A percentile compares a stretch with the other conserved stretches of the same genome.
Evolutionary conservation across 225 moss, liverwort and hornwort species (phyloP).

Genomic region (Sphagnum contortum): DNA sequence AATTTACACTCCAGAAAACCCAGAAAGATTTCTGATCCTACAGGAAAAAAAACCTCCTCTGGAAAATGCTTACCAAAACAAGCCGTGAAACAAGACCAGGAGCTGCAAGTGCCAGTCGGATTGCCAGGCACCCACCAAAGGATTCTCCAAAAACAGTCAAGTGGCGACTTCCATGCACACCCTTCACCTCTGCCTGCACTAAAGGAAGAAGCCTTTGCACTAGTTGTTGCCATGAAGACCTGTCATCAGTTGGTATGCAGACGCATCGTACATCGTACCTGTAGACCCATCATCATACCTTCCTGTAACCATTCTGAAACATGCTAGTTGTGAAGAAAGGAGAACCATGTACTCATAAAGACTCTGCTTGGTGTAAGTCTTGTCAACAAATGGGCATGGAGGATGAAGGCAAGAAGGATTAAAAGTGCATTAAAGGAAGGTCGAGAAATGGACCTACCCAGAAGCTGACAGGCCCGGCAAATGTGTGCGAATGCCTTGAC

Average conservation of each 20-base stretch:
- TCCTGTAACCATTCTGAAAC: too few species aligned
- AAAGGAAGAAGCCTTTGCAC: slow-evolving; percentile 49
- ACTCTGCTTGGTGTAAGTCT: too few species aligned
- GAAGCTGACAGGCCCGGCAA: slow-evolving; percentile 44
- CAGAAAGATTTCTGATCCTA: neutral
- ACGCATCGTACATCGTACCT: slow-evolving; percentile 83
- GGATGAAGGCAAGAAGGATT: too few species aligned
- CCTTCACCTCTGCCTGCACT: slow-evolving; percentile 35
- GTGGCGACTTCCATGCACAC: slow-evolving; percentile 35
- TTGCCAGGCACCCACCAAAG: slow-evolving; percentile 76
- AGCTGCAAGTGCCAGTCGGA: slow-evolving; percentile 73
- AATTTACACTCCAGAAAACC: too few species aligned
- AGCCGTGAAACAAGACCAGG: slow-evolving; percentile 60
- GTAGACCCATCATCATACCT: slow-evolving; percentile 1
- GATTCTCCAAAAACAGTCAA: slow-evolving; percentile 82
- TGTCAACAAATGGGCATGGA: too few species aligned
- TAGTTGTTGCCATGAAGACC: slow-evolving; percentile 77
- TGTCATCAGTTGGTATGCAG: slow-evolving; percentile 72
- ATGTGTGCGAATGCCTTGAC: slow-evolving; percentile 74
- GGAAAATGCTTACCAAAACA: slow-evolving; percentile 43
- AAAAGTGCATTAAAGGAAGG: neutral
- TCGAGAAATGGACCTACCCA: slow-evolving; percentile 31
- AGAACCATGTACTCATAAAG: too few species aligned
- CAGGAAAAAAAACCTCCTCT: neutral
- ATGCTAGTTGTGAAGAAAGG: too few species aligned